Conservation (phyloP, 495 filamentous ascomycete genomes). For the Penicillium alfredii region DNA sequence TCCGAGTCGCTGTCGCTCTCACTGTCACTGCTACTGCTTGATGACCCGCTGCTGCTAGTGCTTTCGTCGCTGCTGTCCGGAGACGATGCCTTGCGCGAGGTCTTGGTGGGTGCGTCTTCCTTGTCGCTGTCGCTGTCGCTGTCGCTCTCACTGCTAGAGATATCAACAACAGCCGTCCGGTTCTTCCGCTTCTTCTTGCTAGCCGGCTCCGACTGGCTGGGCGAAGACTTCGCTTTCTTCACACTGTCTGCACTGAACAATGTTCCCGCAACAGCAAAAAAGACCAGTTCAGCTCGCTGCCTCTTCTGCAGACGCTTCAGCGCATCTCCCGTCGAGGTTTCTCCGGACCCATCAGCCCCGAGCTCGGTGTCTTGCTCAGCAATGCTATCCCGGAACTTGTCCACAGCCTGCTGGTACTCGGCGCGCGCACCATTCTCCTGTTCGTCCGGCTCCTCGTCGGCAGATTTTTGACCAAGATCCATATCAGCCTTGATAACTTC, state of each 20-base stretch:
- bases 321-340: too few relatives aligned
- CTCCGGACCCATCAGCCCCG: slow-evolving; percentile 38
- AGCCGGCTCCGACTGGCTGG: slow-evolving; percentile 27
- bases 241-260: slow-evolving; percentile 28
- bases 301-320: slow-evolving; percentile 37
- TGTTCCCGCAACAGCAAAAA: slow-evolving; percentile 35
- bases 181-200: slow-evolving; percentile 55
- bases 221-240: slow-evolving; percentile 24
- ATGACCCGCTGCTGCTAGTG: slow-evolving; percentile 20
- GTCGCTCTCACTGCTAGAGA: slow-evolving; percentile 41
- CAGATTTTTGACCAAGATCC: slow-evolving; percentile 20
- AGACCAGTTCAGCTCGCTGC: slow-evolving; percentile 41
- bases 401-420: slow-evolving; percentile 52
- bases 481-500: slow-evolving; percentile 45
- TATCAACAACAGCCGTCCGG: slow-evolving; percentile 40
- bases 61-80: slow-evolving; percentile 13
- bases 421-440: slow-evolving; percentile 24
- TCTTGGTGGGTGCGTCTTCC: slow-evolving; percentile 7
- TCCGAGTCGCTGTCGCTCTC: slow-evolving; percentile 18
- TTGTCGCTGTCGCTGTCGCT: slow-evolving; percentile 27
- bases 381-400: slow-evolving; percentile 35
- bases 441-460: slow-evolving; percentile 41
- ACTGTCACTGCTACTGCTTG: slow-evolving; percentile 10
- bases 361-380: slow-evolving; percentile 27
- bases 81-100: slow-evolving; percentile 10